These are phyloP conservation scores for Tetrapisispora arboricola DNA, from an alignment of 805 yeast species.

Conservation along the genomic window DNA sequence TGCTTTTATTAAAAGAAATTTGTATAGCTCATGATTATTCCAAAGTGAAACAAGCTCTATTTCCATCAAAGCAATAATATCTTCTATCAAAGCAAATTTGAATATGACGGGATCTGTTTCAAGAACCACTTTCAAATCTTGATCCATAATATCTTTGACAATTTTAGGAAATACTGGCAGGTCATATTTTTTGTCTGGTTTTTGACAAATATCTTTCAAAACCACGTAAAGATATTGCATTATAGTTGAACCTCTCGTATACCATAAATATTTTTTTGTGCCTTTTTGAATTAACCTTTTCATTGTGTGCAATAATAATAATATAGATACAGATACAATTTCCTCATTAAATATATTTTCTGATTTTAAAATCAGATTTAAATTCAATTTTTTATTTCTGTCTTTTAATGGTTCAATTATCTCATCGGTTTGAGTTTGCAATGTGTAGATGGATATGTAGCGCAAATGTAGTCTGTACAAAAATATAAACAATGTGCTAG, in stretches of 20 bases:
- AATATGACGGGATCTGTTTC: slow-evolving; percentile 7
- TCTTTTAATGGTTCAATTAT: slow-evolving; percentile 7
- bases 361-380: slow-evolving; percentile 4
- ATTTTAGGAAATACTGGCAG: slow-evolving; percentile 2
- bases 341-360: slow-evolving; percentile 11
- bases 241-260: slow-evolving; percentile 24
- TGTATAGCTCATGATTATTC: slow-evolving; percentile 19
- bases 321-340: slow-evolving; percentile 15
- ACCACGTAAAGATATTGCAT: slow-evolving; percentile 25
- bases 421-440: slow-evolving; percentile 9
- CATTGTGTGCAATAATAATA: slow-evolving; percentile 17
- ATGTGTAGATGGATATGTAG: slow-evolving; percentile 12
- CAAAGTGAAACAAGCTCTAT: slow-evolving; percentile 18
- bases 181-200: slow-evolving; percentile 11
- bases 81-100: slow-evolving; percentile 19
- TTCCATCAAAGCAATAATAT: slow-evolving; percentile 17
- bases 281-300: slow-evolving; percentile 16
- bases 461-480: slow-evolving; percentile 20
- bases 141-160: slow-evolving; percentile 9
- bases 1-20: slow-evolving; percentile 16
- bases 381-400: slow-evolving; percentile 1
- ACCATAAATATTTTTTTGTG: slow-evolving; percentile 17
- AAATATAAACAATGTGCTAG: slow-evolving; percentile 18
- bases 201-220: slow-evolving; percentile 17
- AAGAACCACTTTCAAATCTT: slow-evolving; percentile 14